Base-by-base conservation (phyloP, 306 rosid genomes). In the Quercus mongolica region DNA sequence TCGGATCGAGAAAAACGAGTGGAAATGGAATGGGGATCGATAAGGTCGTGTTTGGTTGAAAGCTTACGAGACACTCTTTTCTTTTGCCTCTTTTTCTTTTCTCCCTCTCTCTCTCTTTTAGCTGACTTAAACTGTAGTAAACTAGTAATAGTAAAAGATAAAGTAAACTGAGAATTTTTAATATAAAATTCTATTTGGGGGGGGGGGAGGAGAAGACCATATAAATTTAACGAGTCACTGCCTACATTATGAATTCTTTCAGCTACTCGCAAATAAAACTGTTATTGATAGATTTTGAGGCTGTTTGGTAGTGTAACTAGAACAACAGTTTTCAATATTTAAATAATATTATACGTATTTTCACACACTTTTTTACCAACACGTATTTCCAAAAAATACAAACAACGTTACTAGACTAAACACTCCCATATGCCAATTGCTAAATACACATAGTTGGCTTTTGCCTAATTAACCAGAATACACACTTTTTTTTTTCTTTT, bases 21-120 rank as follows among this genome's bases (percentile, higher is more conserved):
- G 73, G 71, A 56, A 31, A 38, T 38, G 46, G 46, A 10, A 49
- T 3, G 54, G 70, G 18, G 54, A 78, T 87, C 83, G 83, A 88
- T 87, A 86, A 88, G 98, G 87, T 92, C 85, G 89, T 94, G 97
- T 90, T 94, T 89, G 97, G 93, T 84, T 78, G 88, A 91, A 57
- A 85, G 94, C 97, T 94, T 94, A 94, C 98, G 92, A 87, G 78
- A 82, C 83, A 19, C 89, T 49, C 80, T 83, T 68, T 81, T 81
- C 76, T 84, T 38, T 76, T 75, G 67, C 59, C 67, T 74, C 72
- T 74, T 28, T 68, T 44, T 73, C 76, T 79, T 76, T 72, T 74
- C 71, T 76, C 30, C 33, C 12, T 25, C 31, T 76, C 33, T 55
- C n/a, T 44, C 19, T 57, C 20, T 25, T 6, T 30, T 46, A 23